These are phyloP conservation scores for Begonia loranthoides DNA, from an alignment of 306 rosid genomes.

Conservation along the genomic window DNA sequence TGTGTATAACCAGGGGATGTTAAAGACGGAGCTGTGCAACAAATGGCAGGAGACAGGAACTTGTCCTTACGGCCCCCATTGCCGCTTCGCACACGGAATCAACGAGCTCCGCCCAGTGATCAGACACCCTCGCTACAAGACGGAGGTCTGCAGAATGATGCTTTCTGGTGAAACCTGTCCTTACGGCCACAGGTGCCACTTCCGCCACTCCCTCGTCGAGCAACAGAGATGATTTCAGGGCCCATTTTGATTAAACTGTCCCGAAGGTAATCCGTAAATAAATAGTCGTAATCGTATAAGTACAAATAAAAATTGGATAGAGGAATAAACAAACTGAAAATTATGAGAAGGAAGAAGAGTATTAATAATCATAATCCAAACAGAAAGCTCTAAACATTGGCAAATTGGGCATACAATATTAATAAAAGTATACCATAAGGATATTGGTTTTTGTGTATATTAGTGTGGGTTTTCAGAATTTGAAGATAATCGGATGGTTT, in stretches of 20 bases:
- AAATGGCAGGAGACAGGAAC: slow-evolving; percentile 84
- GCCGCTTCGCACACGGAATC: slow-evolving; percentile 86
- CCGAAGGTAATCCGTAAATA: neutral
- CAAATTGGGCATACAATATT: too few relatives aligned
- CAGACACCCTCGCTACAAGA: slow-evolving; percentile 96
- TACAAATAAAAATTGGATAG: neutral
- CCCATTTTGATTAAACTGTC: neutral
- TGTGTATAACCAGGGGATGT: slow-evolving; percentile 83
- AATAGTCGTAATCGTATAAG: neutral
- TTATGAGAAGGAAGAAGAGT: neutral
- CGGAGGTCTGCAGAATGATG: slow-evolving; percentile 87
- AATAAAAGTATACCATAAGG: too few relatives aligned
- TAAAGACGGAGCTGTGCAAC: slow-evolving; percentile 90
- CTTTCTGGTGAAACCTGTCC: slow-evolving; percentile 61
- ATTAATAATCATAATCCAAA: neutral
- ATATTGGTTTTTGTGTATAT: too few relatives aligned
- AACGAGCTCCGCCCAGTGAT: slow-evolving; percentile 82
- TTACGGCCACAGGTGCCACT: slow-evolving; percentile 90
- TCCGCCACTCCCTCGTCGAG: slow-evolving; percentile 83
- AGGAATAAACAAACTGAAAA: neutral
- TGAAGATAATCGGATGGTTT: too few relatives aligned
- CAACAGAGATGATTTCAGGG: slow-evolving; percentile 22
- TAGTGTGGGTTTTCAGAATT: too few relatives aligned
- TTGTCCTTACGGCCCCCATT: slow-evolving; percentile 69
- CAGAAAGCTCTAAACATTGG: too few relatives aligned